These are phyloP conservation scores for Xylaria hypoxylon DNA, from an alignment of 2,329 filamentous ascomycete species.

Conservation along the genomic window DNA sequence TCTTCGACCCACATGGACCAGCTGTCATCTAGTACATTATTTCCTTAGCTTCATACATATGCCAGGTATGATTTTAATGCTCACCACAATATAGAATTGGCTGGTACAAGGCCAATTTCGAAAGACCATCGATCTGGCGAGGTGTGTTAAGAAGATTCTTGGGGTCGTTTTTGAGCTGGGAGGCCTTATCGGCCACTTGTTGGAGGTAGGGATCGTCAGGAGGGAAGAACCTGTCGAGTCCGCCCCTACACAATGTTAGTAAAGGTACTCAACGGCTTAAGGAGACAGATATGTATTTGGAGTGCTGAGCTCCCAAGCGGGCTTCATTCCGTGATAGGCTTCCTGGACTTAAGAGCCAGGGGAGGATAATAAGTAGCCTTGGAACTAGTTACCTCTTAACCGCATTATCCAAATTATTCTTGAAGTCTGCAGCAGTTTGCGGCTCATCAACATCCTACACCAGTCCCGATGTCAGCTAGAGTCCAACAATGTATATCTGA, in stretches of 20 bases:
- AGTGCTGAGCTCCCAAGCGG: background rate
- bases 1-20: constrained; percentile 37
- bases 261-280: background rate
- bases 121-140: constrained; percentile 33
- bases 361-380: background rate
- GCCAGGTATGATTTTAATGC: background rate
- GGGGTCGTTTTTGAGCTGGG: constrained; percentile 31
- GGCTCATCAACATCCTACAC: constrained; percentile 35
- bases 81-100: constrained; percentile 37
- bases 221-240: constrained; percentile 35
- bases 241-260: constrained; percentile 23
- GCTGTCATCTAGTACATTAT: constrained; percentile 33
- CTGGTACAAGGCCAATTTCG: constrained; percentile 37
- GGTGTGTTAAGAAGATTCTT: constrained; percentile 34
- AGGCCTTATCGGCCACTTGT: constrained; percentile 37
- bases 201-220: constrained; percentile 34
- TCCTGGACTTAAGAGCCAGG: background rate
- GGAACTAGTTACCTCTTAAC: constrained; percentile 21
- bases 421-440: constrained; percentile 25
- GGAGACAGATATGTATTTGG: no score
- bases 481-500: background rate
- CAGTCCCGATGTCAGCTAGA: background rate
- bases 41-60: background rate
- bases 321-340: background rate
- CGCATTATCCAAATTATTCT: constrained; percentile 29